Base-by-base conservation (phyloP, 176 grass and related monocot genomes). In the Tillandsia fasciculata region DNA sequence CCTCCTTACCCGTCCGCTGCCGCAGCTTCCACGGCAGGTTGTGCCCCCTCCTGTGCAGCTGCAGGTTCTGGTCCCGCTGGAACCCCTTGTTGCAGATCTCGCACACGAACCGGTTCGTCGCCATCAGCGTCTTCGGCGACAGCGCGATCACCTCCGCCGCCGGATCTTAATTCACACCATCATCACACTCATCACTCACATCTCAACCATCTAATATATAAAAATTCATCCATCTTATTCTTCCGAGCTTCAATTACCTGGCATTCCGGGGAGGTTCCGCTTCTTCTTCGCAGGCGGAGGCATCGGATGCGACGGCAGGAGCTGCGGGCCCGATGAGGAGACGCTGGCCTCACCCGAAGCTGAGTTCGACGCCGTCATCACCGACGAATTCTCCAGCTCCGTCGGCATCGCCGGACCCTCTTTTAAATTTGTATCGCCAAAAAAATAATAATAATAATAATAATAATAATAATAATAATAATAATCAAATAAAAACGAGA, bases 1-100 rank as follows among this genome's bases (percentile, higher is more conserved):
- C 58, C 67, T 96, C 91, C 81, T 90, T 96, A 15, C 91, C 87
- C 70, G 84, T 87, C 27, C 94, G 67, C 74, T 97, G 94, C 79
- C 84, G 84, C 54, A 97, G 89, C 84, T 97, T 97, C 94, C 94
- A 97, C 7, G 94, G 94, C 27, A 97, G 77, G 83, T 97, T 97
- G 81, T 97, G 94, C 14, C 94, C 94, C 23, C 94, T 85, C 3
- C 94, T 77, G 68, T 97, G 94, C 17, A 97, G 84, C 82, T 97
- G 94, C 81, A 97, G 84, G 80, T 97, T 97, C 82, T 97, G 94
- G 72, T 97, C 94, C 51, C 94, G 64, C 77, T 97, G 94, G 81
- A 97, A 97, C 58, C 94, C 94, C 87, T 97, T 97, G 74, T 87
- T 90, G 84, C 94, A 97, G 84, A 97, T 93, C 83, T 97, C 94